Base-by-base conservation (phyloP, 768 basidiomycete species). In the Mycena epipterygia region DNA sequence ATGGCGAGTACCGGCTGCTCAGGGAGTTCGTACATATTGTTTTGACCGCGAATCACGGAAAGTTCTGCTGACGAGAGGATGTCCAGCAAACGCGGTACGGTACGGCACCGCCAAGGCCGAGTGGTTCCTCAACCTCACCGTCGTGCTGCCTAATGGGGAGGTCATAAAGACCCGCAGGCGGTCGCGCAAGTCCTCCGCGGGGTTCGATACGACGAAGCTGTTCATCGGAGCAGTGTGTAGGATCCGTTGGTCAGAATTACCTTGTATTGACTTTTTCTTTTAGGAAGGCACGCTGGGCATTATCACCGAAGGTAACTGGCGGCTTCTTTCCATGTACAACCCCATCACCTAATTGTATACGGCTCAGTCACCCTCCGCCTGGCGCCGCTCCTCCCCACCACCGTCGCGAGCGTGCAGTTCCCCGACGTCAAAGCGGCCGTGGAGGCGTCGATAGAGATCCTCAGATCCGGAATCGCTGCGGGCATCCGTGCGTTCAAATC, bases 91-190 rank as follows among this genome's bases (percentile, higher is more conserved):
- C 73, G 93, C 93, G 1, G 94, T 95, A 2, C 84, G 95, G n/a
- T 97, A 96, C 76, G 96, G 95, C 17, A 97, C 95, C 11, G 95
- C 95, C 0, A 95, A 92, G 77, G 93, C 85, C 0, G 95, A 96
- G 81, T 96, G 95, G 95, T 95, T 97, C 76, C 82, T 97, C 46
- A 96, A 96, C 73, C 68, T 95, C 91, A 97, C 95, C 0, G 93
- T 96, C 2, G 96, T 98, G 0, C 87, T 97, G 7, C 95, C 96
- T 3, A 91, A 89, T 14, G 96, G 96, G 1, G 89, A 95, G 76
- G 91, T 97, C 21, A 96, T 98, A 77, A 96, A 96, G 77, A 98
- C 96, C 2, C 89, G 95, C 11, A 83, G 86, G 27, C 85, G 93
- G 29, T 86, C 93, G 4, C 84, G 95, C 33, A 97, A 98, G 77